phyloP scores from a whole-genome alignment of 2,329 filamentous ascomycete genomes.

The Trichoderma sp. region DNA sequence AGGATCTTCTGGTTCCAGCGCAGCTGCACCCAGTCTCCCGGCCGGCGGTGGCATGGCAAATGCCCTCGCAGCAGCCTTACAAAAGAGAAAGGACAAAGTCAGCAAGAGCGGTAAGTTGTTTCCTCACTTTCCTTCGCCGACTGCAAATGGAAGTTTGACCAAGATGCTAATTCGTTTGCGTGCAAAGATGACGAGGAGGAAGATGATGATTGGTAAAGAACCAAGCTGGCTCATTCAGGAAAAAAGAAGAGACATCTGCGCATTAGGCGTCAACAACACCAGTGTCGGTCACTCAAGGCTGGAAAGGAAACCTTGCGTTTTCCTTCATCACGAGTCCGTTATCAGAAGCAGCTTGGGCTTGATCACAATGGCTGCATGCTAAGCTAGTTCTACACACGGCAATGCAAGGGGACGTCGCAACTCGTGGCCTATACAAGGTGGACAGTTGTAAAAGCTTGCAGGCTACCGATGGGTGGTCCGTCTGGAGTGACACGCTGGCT shows the following conservation, averaged over 20 bases:
- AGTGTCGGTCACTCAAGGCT: neutral
- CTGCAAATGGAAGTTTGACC: neutral
- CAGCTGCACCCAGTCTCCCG: constrained; percentile 55
- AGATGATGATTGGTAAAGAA: constrained; percentile 70
- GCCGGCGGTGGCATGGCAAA: constrained; percentile 72
- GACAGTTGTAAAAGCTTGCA: neutral
- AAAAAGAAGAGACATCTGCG: neutral
- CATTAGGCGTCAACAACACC: neutral
- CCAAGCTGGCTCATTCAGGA: neutral
- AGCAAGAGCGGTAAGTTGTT: constrained; percentile 82
- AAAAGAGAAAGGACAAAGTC: constrained; percentile 90
- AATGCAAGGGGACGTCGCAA: neutral
- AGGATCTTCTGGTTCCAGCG: constrained; percentile 50
- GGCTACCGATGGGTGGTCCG: neutral
- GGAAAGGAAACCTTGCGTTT: neutral
- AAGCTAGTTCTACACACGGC: neutral
- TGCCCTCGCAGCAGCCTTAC: constrained; percentile 75
- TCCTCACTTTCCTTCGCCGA: neutral
- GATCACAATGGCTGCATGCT: neutral
- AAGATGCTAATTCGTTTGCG: neutral
- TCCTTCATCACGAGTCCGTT: neutral
- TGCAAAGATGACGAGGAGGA: constrained; percentile 71
- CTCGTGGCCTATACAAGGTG: neutral
- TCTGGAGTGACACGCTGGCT: constrained; percentile 4
- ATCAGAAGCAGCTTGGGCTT: no score